Base-by-base conservation (phyloP, 768 basidiomycete species). In the Suillus tomentosus region DNA sequence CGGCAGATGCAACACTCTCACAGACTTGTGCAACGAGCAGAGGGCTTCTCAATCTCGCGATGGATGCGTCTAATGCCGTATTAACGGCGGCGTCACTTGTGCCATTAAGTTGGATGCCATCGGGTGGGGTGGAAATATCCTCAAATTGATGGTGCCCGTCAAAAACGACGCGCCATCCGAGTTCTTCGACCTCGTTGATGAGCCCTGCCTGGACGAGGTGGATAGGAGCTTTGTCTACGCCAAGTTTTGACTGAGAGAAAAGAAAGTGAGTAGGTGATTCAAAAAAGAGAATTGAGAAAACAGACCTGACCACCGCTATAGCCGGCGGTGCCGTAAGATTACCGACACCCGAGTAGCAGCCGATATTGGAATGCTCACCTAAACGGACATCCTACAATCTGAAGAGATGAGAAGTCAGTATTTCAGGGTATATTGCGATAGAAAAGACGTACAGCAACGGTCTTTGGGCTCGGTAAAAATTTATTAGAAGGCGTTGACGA, bases 331-430 rank as follows among this genome's bases (percentile, higher is more conserved):
- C 69, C 66, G 65, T 66, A 60, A 69, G 53, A 10, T 22, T 19
- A 7, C 43, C 3, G 51, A 22, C 5, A 60, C 24, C 13, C 27
- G 39, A 64, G 17, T 11, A 31, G 10, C 17, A 4, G 24, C 4
- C 22, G 57, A 3, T 15, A 47, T 36, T 8, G 39, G 27, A 11
- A 45, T 17, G 79, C 86, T 74, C 71, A 94, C 95, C 92, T 94
- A 84, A 97, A 97, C 17, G 96, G 96, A 79, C 95, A 97, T 34
- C 94, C 95, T 36, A 99, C 89, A 70, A 99, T 92, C 90, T 95
- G 66, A 43, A 15, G 14, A 10, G 56, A 43, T 43, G 61, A 37
- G 65, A 64, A 56, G 10, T 71, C 60, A 70, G 66, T n/a, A 11
- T 14, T 31, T 5, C 31, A 31, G 22, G 48, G 36, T 37, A 10